These are phyloP conservation scores for Ciborinia camelliae DNA, from an alignment of 2,329 filamentous ascomycete species.

Conservation along the genomic window DNA sequence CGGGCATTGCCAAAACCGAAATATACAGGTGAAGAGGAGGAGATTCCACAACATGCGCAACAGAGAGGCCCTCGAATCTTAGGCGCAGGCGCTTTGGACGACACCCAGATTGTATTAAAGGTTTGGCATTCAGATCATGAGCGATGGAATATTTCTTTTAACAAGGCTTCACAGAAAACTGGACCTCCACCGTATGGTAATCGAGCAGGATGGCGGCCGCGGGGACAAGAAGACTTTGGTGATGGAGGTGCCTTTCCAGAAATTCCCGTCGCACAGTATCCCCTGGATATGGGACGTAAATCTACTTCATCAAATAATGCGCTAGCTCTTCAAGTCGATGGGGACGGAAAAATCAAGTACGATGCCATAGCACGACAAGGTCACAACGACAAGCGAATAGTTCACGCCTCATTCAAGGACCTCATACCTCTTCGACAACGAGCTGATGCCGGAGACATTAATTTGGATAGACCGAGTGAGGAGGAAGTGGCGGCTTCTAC, in stretches of 20 bases:
- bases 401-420: conserved; percentile 96
- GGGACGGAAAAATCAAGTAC: conserved; percentile 91
- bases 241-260: conserved; percentile 97
- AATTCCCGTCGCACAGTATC: conserved; percentile 90
- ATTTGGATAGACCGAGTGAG: conserved; percentile 76
- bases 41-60: conserved; percentile 66
- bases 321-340: conserved; percentile 86
- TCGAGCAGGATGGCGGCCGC: conserved; percentile 85
- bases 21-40: conserved; percentile 87
- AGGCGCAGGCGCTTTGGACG: conserved; percentile 73
- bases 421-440: conserved; percentile 90
- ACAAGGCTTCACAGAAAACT: conserved; percentile 52
- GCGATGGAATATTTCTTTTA: conserved; percentile 20
- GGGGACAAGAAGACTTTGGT: conserved; percentile 84
- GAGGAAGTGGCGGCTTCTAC: conserved; percentile 82
- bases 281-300: conserved; percentile 90
- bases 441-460: conserved; percentile 88
- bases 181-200: conserved; percentile 87
- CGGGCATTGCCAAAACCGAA: conserved; percentile 83
- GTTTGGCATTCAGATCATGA: conserved; percentile 40
- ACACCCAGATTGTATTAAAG: conserved; percentile 80
- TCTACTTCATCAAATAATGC: conserved; percentile 71
- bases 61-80: conserved; percentile 81
- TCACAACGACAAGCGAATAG: conserved; percentile 76
- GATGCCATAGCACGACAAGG: conserved; percentile 90